Base-by-base conservation (phyloP, 805 yeast species). In the Vanderwaltozyma tropicalis region DNA sequence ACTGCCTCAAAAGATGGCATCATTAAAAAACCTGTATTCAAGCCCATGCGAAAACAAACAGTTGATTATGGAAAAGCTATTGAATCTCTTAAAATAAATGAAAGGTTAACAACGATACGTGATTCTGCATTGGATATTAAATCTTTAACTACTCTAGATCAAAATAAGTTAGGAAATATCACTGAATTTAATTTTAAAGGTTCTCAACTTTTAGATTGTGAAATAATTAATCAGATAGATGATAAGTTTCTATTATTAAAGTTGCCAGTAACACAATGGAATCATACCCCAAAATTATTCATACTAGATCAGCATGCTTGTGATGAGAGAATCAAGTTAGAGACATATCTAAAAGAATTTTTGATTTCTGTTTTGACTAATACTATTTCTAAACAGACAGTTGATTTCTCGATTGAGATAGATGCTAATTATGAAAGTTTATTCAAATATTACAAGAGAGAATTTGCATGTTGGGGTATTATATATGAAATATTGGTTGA, bases 281-380 rank as follows among this genome's bases (percentile, higher is more conserved):
- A 35, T 1, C n/a, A 49, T 1, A 25, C 43, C 1, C 42, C 43
- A 7, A 32, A 50, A 0, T 46, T 74, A 13, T 54, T 73, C 16
- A 58, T 74, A 1, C 48, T 81, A 5, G 95, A 86, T 52, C 95
- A 85, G 49, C 95, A 86, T 62, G 95, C 95, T 0, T 74, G 80
- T 38, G 94, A 82, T 57, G 95, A 86, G 52, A 57, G 95, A 38
- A 64, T 82, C 0, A 64, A 65, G 32, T 69, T 80, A 2, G 95
- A 86, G 47, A 35, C 41, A 1, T 48, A 69, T 11, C 57, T 74
- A n/a, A 44, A 52, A 25, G 64, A 63, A 3, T 62, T 66, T 38
- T 48, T 73, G 3, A 31, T 41, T 5, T 42, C 44, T 9, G 63
- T 58, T 1, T 26, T 52, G 5, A 54, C 54, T 12, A 49, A 52